Conservation (phyloP, 805 yeast species). For the Wickerhamiella allomyrinae region DNA sequence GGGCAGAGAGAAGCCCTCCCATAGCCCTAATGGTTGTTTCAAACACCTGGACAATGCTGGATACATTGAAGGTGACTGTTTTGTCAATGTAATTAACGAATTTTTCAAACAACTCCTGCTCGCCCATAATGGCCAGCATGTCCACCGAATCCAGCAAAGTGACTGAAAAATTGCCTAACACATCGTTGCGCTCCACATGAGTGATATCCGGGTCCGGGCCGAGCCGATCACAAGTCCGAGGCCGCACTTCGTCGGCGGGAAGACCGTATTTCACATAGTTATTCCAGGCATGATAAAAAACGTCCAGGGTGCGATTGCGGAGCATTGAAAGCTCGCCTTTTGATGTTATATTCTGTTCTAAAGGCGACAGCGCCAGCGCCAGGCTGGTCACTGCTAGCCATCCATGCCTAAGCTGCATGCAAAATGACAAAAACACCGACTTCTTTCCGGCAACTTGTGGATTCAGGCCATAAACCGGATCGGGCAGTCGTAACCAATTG, state of each 20-base stretch:
- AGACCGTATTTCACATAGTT: constrained; percentile 55
- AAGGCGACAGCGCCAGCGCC: not conserved
- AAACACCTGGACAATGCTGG: constrained; percentile 73
- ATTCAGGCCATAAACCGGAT: too few relatives aligned
- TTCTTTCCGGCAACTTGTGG: too few relatives aligned
- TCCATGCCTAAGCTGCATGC: too few relatives aligned
- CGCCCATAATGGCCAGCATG: constrained; percentile 59
- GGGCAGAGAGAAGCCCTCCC: constrained; percentile 73
- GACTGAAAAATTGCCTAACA: constrained; percentile 66
- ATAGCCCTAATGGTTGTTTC: constrained; percentile 70
- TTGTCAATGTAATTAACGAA: constrained; percentile 30
- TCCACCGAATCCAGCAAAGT: constrained; percentile 73
- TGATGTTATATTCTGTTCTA: constrained; percentile 3
- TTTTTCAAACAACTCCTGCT: constrained; percentile 38
- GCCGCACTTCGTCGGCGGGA: constrained; percentile 67
- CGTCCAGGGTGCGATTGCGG: constrained; percentile 32
- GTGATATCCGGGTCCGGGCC: constrained; percentile 45
- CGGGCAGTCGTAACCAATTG: too few relatives aligned
- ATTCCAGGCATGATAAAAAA: constrained; percentile 65
- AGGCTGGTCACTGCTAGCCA: not conserved
- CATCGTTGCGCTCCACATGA: constrained; percentile 61
- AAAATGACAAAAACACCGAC: too few relatives aligned
- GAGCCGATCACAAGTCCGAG: constrained; percentile 54
- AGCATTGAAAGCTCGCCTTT: not conserved
- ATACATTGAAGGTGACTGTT: constrained; percentile 38